Conservation (phyloP, 108 stramenopile genomes). For the Craspedostauros australis region DNA sequence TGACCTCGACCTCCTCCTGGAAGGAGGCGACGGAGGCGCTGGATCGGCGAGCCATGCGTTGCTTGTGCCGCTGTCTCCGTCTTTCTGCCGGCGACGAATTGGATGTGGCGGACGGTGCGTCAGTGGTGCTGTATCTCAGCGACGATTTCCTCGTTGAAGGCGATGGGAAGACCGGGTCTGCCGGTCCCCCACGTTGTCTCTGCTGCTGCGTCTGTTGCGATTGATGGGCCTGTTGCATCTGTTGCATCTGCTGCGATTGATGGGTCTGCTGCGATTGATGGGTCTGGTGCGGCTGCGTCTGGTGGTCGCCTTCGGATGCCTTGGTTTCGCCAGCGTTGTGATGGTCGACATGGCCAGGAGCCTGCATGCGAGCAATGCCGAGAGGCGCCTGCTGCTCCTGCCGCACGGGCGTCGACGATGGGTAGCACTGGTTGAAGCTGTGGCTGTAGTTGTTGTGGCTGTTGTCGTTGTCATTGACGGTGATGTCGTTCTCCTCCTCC, state of each 20-base stretch:
- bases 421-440: not conserved
- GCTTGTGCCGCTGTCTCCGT: conserved; percentile 14
- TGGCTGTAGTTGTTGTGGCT: not conserved
- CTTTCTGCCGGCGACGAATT: conserved; percentile 24
- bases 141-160: not conserved
- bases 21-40: not conserved
- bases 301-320: too few species aligned
- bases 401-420: not conserved
- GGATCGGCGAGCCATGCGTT: conserved; percentile 1
- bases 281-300: too few species aligned
- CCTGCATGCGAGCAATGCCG: conserved; percentile 18
- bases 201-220: too few species aligned
- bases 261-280: too few species aligned
- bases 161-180: not conserved
- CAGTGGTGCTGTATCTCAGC: not conserved
- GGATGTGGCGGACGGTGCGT: conserved; percentile 2
- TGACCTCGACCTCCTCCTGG: conserved; percentile 29
- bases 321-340: too few species aligned
- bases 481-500: too few species aligned
- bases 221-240: too few species aligned
- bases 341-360: too few species aligned
- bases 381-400: conserved; percentile 5
- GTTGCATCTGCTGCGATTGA: too few species aligned
- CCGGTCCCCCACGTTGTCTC: too few species aligned
- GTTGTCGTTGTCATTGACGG: not conserved